Base-by-base conservation (phyloP, 768 basidiomycete species). In the Suillus spraguei region DNA sequence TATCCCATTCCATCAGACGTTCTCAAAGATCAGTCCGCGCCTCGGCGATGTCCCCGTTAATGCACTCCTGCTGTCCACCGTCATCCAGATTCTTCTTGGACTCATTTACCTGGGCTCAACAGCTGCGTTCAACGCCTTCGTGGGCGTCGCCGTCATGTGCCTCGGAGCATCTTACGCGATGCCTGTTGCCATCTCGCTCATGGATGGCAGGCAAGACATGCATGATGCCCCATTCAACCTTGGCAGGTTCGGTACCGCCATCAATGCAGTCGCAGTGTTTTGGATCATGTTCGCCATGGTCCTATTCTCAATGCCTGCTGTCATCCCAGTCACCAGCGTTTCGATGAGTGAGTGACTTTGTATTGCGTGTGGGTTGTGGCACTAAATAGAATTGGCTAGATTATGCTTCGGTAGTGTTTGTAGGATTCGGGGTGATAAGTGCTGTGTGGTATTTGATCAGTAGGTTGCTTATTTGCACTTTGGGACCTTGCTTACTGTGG, bases 261-360 rank as follows among this genome's bases (percentile, higher is more conserved):
- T 87, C 11, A 89, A 90, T 70, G 66, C 71, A 11, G 68, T 82
- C 20, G 84, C 87, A 5, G 78, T 89, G 14, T 56, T 83, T n/a
- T 89, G 88, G 88, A 77, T 84, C 62, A 58, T 74, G 59, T 86
- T 90, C 59, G 83, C 87, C 70, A 84, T 87, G 44, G 83, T 89
- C 38, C 69, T 90, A 65, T 89, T 89, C 69, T 87, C 86, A 20
- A 89, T 90, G 87, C 87, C 87, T 6, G 84, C 85, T 6, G 80
- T 82, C 44, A 76, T 89, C 6, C 87, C 88, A 5, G 85, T 84
- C 49, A 83, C 82, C 5, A 65, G 65, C 61, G 76, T 73, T 1
- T 76, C 84, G 5, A 88, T 87, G 82, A 83, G 82, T 79, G 58
- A 53, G 79, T 72, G 6, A 9, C 33, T 14, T 44, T 35, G 20